Percentiles rank a stretch among this genome's conserved stretches.
Conservation (phyloP, 106 monocot species). For the Apostasia shenzhenica region DNA sequence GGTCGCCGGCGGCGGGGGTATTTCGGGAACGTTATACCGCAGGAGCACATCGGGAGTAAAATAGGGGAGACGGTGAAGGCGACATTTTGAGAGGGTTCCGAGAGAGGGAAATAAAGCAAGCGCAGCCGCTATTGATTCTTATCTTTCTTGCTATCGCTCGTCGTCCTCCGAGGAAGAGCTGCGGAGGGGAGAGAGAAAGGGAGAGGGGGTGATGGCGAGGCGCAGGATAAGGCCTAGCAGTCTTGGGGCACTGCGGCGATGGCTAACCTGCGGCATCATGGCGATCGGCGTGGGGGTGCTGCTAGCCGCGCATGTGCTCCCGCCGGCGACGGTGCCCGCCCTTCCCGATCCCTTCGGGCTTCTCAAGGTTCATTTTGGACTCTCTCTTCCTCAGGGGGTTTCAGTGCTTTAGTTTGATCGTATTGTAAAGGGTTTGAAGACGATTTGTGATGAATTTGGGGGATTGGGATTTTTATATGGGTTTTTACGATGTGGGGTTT, state of each 20-base stretch:
- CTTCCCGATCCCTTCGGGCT: conserved; percentile 17
- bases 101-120: neutral
- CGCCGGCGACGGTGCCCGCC: conserved; percentile 13
- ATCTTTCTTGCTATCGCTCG: neutral
- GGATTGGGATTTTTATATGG: neutral
- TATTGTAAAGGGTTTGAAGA: neutral
- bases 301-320: conserved; percentile 37
- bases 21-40: no score
- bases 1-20: no score
- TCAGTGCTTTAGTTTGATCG: neutral
- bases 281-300: conserved; percentile 35
- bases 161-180: neutral
- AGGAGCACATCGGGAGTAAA: conserved; percentile 1
- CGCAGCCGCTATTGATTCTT: neutral
- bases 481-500: neutral
- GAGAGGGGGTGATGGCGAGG: conserved; percentile 20
- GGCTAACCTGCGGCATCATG: conserved; percentile 44
- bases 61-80: neutral
- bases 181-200: neutral
- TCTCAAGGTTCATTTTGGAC: conserved; percentile 25
- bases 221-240: conserved; percentile 36
- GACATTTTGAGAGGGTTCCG: neutral
- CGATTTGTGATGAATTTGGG: neutral
- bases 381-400: neutral
- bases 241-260: conserved; percentile 28